A percentile compares a stretch with the other conserved stretches of the same genome.
These are phyloP conservation scores for Sugiyamaella sp. DNA, from an alignment of 1,139 yeast species.

Conservation along the genomic window DNA sequence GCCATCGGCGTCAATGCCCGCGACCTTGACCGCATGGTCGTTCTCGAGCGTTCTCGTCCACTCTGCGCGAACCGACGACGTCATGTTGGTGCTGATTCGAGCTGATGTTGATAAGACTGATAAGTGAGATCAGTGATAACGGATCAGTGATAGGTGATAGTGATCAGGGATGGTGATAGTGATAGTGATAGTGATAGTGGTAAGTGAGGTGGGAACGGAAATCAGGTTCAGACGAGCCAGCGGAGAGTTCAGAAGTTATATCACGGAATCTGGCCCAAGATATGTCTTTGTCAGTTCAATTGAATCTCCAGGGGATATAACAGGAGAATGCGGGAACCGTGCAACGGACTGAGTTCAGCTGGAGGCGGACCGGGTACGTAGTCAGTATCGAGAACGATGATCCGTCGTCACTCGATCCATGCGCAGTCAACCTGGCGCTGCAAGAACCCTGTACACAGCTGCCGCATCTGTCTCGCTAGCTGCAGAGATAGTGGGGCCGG, in stretches of 20 bases:
- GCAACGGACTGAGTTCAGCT: background rate
- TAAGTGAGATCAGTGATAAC: background rate
- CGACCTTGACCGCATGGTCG: conserved; percentile 41
- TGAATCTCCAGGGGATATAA: no score
- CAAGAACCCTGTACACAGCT: background rate
- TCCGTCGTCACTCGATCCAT: background rate
- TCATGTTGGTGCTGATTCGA: background rate
- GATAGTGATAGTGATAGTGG: background rate
- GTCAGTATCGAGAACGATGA: background rate
- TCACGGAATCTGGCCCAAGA: no score
- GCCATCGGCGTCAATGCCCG: conserved; percentile 46
- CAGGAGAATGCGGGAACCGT: background rate
- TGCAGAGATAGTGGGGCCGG: background rate
- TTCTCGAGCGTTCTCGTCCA: conserved; percentile 15
- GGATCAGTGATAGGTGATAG: no score
- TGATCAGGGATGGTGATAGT: no score
- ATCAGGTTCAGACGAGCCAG: no score
- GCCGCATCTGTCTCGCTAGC: background rate
- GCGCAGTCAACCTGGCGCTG: background rate
- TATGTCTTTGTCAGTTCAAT: no score
- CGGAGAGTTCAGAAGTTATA: no score
- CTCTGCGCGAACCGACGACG: conserved; percentile 6
- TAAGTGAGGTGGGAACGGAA: background rate
- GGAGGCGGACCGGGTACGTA: no score
- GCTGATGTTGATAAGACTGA: background rate